phyloP scores from a whole-genome alignment of 306 rosid species.

The Canavalia ensiformis region DNA sequence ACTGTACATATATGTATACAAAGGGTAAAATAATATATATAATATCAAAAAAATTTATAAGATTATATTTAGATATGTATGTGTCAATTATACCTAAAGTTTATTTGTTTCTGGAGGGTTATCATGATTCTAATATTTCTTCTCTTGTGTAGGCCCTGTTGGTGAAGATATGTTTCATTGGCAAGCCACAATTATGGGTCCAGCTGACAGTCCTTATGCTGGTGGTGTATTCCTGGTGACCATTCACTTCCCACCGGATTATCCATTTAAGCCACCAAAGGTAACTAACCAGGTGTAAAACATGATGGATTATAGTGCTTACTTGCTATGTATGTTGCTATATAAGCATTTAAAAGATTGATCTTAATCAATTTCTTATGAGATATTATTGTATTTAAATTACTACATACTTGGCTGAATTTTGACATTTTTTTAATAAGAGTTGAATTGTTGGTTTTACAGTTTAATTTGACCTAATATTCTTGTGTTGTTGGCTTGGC shows the following conservation, averaged over 20 bases:
- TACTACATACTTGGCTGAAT: no score
- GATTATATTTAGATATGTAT: not conserved
- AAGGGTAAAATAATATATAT: not conserved
- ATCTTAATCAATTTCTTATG: not conserved
- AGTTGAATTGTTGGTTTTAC: no score
- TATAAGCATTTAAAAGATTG: not conserved
- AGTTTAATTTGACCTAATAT: not conserved
- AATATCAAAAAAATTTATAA: not conserved
- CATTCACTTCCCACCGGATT: conserved; percentile 70
- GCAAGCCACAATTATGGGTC: conserved; percentile 70
- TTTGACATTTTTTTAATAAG: no score
- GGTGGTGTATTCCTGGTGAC: conserved; percentile 66
- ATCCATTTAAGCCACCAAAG: conserved; percentile 74
- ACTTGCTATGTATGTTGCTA: not conserved
- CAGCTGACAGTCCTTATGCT: conserved; percentile 63
- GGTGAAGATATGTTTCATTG: conserved; percentile 67
- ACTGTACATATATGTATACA: not conserved
- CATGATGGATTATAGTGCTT: conserved; percentile 25
- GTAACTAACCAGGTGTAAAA: conserved; percentile 41
- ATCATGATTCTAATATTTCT: conserved; percentile 23
- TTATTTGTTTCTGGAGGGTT: not conserved
- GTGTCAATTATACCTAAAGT: not conserved
- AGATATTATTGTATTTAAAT: no score
- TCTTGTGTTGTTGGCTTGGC: not conserved
- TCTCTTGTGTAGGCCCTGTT: conserved; percentile 53